These are phyloP conservation scores for Cichorium intybus DNA, from an alignment of 140 eudicot species.

Conservation along the genomic window DNA sequence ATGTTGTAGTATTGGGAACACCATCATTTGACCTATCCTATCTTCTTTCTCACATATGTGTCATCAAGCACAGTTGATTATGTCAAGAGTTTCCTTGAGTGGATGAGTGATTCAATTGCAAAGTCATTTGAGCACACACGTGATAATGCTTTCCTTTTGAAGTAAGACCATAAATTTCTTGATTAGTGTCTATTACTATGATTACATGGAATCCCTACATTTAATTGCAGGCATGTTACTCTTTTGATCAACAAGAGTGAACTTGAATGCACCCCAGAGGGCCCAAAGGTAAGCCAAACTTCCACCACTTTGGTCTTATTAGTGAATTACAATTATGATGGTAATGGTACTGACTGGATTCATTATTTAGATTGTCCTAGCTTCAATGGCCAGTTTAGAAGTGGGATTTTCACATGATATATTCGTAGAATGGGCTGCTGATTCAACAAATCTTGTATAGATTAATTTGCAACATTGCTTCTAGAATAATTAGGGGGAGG, in stretches of 20 bases:
- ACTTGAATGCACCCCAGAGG: conserved; percentile 76
- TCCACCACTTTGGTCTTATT: conserved; percentile 5
- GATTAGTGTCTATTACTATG: background rate
- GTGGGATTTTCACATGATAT: conserved; percentile 91
- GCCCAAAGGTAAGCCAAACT: conserved; percentile 66
- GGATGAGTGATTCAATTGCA: conserved; percentile 95
- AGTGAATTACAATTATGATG: background rate
- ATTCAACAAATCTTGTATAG: conserved; percentile 70
- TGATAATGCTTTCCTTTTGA: conserved; percentile 83
- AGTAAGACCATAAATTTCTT: conserved; percentile 45
- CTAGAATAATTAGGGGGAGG: too few relatives aligned
- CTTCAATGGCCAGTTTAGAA: conserved; percentile 96
- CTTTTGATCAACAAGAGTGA: conserved; percentile 72
- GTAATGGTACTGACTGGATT: conserved; percentile 9
- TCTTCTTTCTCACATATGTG: conserved; percentile 85
- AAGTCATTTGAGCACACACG: conserved; percentile 93
- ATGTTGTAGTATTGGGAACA: conserved; percentile 86
- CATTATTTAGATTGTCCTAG: conserved; percentile 62
- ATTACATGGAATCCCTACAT: conserved; percentile 4
- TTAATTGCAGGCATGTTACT: conserved; percentile 64
- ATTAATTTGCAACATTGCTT: too few relatives aligned
- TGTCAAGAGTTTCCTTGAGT: conserved; percentile 92
- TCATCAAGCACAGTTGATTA: conserved; percentile 90
- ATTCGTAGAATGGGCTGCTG: conserved; percentile 94
- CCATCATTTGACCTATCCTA: conserved; percentile 74